Evolutionary conservation across 495 filamentous ascomycete species (phyloP), one percentile per base, ranked within the genome.

Genomic region (Trypethelium eluteriae): DNA sequence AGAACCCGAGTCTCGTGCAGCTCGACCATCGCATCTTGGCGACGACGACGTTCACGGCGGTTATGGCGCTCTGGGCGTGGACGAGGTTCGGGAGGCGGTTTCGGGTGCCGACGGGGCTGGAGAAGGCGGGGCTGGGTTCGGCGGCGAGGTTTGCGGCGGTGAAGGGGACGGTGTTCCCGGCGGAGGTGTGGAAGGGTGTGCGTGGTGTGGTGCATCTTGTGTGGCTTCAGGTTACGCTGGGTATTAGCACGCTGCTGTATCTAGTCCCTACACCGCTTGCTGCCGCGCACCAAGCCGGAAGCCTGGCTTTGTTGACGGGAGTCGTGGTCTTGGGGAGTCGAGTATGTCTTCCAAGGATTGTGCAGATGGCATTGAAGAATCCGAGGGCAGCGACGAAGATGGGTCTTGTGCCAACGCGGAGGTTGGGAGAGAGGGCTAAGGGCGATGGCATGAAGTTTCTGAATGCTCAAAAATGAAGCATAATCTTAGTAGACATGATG

Each of bases 11-110:
- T 0, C 81, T 93, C 9, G 94, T 96, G 10, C 94, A 98, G 76
- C 84, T 98, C 35, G 90, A 98, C 76, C 94, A 98, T 79, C 86
- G 94, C n/a, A 88, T 93, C 67, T 81, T 96, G 18, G 94, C 94
- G 59, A 90, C 84, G 63, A 91, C 89, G 2, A 96, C 95, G 7
- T 96, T 97, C 78, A 87, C 86, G 18, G 84, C 87, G 65, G 84
- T 98, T 59, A 79, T 93, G 56, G 82, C 84, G 2, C 80, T 98
- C 12, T 92, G 88, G 77, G 85, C 83, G 10, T 98, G 95, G 75
- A 80, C 88, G 5, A 82, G 89, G 41, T 84, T 86, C 38, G 53
- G 53, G 7, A 18, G 53, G 5, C 53, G 53, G 53, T 59, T 59
- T 14, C 53, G 53, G 2, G 53, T 18, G 6, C 87, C 84, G 4